phyloP scores from a whole-genome alignment of 345 rosid species.

The Boechera retrofracta region DNA sequence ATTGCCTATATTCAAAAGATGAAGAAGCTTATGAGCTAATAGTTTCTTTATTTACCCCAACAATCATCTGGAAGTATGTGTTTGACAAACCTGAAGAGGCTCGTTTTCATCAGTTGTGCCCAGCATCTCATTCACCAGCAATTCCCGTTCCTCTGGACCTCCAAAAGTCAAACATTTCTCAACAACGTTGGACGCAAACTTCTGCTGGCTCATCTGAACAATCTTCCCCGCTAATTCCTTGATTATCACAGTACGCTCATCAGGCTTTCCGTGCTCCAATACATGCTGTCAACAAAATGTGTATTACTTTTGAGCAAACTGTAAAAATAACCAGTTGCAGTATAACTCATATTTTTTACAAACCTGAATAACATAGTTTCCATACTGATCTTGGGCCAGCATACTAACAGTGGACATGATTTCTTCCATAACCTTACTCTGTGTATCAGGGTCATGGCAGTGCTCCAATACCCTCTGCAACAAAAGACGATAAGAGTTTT shows the following conservation, averaged over 20 bases:
- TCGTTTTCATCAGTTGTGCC: constrained; percentile 96
- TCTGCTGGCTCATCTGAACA: constrained; percentile 96
- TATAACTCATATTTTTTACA: constrained; percentile 24
- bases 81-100: constrained; percentile 88
- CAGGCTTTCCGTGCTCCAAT: constrained; percentile 89
- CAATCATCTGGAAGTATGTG: neutral
- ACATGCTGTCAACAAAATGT: constrained; percentile 68
- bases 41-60: neutral
- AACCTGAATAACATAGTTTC: constrained; percentile 98
- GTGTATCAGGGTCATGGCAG: constrained; percentile 77
- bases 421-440: constrained; percentile 85
- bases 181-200: constrained; percentile 93
- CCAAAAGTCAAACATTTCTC: constrained; percentile 93
- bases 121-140: constrained; percentile 91
- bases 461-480: constrained; percentile 91
- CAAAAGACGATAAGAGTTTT: neutral
- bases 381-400: constrained; percentile 98
- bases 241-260: constrained; percentile 78
- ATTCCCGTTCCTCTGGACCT: constrained; percentile 68
- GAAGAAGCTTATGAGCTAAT: constrained; percentile 1
- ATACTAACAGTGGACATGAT: constrained; percentile 75
- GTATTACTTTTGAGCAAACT: constrained; percentile 4
- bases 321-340: neutral
- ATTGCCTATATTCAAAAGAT: constrained; percentile 58
- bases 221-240: constrained; percentile 81